Evolutionary conservation across 2,329 filamentous ascomycete species (phyloP), one percentile per base, ranked within the genome.

Genomic region (Exutisphaerella laricina): DNA sequence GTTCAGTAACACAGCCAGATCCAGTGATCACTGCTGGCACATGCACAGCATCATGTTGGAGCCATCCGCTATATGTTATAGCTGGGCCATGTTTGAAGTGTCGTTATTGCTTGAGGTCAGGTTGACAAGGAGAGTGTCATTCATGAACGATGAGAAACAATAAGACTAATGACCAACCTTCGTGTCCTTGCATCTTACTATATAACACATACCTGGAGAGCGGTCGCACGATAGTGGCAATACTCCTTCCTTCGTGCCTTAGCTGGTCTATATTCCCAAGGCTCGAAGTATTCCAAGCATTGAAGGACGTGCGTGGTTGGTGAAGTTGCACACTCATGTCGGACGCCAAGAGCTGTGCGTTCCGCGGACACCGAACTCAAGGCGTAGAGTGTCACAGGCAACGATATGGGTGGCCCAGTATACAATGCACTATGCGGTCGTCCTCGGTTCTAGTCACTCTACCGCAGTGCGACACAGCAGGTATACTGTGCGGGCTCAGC

Each of bases 271-370:
- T 30, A 25, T 28, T 32, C 34, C 28, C 28, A 39, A 38, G 28
- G 26, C 29, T 39, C 25, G 35, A 39, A 26, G 20, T 23, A 35
- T 35, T 33, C 33, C 25, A 29, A 31, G 25, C 40, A 26, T 20
- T 42, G 31, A 22, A 23, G 25, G 21, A 36, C 14, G 33, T 35
- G 8, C 14, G 21, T 23, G 33, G 33, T 23, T 26, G 14, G 22
- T 29, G 6, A 17, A 23, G n/a, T n/a, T 13, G 29, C 23, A n/a
- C n/a, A n/a, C 22, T 5, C 18, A 20, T 28, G 35, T 18, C 30
- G 36, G 16, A 23, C 23, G 43, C 37, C 43, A 41, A 41, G 38
- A 41, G 42, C 37, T 37, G 36, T 32, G 43, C 43, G 35, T 16
- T 13, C 14, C 14, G 21, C 20, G 34, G 18, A 22, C 10, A 28